Evolutionary conservation across 192 early-diverging fungal genomes (phyloP), one percentile per base, ranked within the genome.

Genomic region (Coemansia sp.): DNA sequence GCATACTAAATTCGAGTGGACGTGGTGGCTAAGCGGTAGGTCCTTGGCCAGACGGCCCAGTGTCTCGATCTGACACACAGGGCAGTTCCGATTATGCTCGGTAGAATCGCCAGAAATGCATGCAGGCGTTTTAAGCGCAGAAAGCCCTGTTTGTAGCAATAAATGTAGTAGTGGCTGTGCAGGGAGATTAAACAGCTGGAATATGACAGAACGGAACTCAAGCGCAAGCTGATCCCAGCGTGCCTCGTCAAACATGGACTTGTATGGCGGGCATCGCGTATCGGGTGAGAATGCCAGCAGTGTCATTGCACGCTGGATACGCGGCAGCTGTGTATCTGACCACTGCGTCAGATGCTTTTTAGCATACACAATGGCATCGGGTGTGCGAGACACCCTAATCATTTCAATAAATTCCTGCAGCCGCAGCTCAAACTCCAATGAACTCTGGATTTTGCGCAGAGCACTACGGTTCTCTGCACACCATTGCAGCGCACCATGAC

Each of bases 321-420:
- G 87, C 51, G 87, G 86, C 64, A 90, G 55, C 80, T 94, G 89
- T 0, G 86, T 87, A 17, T 87, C 90, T 4, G 87, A 84, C 89
- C 89, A 97, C 21, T 89, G 70, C 2, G 85, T 85, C 24, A 99
- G 70, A 65, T 95, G 84, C 78, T 95, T 96, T 52, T 90, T 88
- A 10, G 92, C 86, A 75, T 99, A 97, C 6, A 67, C 72, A 54
- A 99, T 92, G 0, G 95, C 96, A 6, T 90, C 92, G 22, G 75
- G 61, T 11, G 75, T 75, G 24, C 88, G 85, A 21, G 84, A 76
- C 9, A 63, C 84, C 23, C 93, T 84, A 3, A 88, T 88, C 51
- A 97, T 85, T 68, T 99, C 95, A 33, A 99, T 88, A 74, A 89
- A 95, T 75, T 99, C 98, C 80, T 98, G 96, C 39, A 97, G 66